Conservation (phyloP, 148 eudicot species). For the Camellia granthamiana region DNA sequence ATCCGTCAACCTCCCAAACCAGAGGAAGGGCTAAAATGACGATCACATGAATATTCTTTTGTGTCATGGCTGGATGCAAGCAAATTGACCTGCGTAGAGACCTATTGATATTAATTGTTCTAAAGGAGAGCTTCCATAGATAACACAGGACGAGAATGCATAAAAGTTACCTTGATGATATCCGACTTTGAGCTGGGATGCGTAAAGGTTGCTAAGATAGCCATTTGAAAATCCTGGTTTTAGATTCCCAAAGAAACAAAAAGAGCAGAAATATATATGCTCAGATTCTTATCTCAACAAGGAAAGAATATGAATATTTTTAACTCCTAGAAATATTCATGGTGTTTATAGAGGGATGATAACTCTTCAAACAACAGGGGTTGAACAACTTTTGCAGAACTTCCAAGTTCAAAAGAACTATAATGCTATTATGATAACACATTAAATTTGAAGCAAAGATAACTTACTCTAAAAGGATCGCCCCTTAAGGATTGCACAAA, state of each 20-base stretch:
- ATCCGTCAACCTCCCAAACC: constrained; percentile 38
- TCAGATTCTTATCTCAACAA: background rate
- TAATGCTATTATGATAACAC: background rate
- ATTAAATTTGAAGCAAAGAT: background rate
- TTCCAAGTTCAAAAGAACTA: no score
- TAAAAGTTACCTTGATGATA: constrained; percentile 61
- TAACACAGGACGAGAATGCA: background rate
- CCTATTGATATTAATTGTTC: constrained; percentile 2
- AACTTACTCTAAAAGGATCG: constrained; percentile 71
- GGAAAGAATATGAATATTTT: background rate
- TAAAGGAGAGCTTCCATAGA: background rate
- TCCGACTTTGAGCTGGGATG: constrained; percentile 66
- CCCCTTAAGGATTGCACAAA: constrained; percentile 78
- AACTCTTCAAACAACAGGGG: background rate
- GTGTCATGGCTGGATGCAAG: constrained; percentile 37
- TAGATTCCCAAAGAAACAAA: background rate
- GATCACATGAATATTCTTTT: constrained; percentile 23
- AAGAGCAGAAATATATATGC: constrained; percentile 10
- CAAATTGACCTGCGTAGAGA: constrained; percentile 51
- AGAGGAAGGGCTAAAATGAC: constrained; percentile 28
- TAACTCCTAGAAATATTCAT: background rate
- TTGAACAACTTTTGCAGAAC: constrained; percentile 1
- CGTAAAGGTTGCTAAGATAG: constrained; percentile 56
- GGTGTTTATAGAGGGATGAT: background rate
- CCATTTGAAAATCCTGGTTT: constrained; percentile 72